Base-by-base conservation (phyloP, 1,139 yeast species). In the Blastobotrys ciferrii region DNA sequence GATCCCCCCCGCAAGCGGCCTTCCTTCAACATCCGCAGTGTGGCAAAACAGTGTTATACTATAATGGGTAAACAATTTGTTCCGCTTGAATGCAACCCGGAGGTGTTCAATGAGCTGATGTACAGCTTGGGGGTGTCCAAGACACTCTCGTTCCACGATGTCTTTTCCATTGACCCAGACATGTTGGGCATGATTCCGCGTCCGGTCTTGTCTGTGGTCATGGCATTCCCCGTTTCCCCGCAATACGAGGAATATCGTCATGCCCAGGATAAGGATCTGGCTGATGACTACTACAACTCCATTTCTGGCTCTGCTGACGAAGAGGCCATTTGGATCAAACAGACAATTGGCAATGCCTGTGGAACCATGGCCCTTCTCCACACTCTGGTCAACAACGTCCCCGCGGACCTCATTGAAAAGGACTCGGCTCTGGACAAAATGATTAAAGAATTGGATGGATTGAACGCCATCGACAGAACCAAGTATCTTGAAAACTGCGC, bases 81-180 rank as follows among this genome's bases (percentile, higher is more conserved):
- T 12, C 98, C 98, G 2, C 71, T 92, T 40, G 98, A 92, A 65
- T 87, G 95, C 12, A 88, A 89, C 59, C 98, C 98, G 0, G 84
- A 76, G 15, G 81, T 92, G 6, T 89, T 92, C 70, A 79, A 86
- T n/a, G 73, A 72, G 1, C 80, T 88, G 57, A 84, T 91, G 1
- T 74, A 71, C 39, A 74, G 75, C 35, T 64, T 92, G 42, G 98
- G 98, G 0, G 72, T 91, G 4, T 67, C 81, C 0, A 77, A 81
- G 0, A 65, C 77, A 2, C 72, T 83, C 20, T 76, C 74, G 43
- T 91, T 87, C 66, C 81, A 78, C 51, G 98, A 92, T 61, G 87
- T 92, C 2, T 89, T 80, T 64, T 87, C 97, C 0, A 68, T 92
- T 23, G 81, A 87, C 4, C 82, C 85, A 0, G 95, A 86, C 17